Evolutionary conservation across 495 filamentous ascomycete genomes (phyloP).

Genomic region (Hypoxylon fuscum): DNA sequence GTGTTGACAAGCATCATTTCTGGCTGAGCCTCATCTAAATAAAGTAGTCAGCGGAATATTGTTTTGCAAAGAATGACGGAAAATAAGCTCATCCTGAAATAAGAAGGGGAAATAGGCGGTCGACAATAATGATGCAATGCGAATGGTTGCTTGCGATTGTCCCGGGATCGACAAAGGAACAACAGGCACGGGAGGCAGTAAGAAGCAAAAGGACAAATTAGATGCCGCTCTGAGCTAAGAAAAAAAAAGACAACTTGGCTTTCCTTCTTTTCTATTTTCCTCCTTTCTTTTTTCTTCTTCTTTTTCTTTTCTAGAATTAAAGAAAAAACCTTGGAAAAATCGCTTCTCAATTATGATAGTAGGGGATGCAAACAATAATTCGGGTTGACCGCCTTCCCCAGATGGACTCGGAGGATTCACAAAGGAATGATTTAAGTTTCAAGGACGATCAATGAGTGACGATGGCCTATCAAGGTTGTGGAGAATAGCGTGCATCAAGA

Average conservation of each 20-base stretch:
- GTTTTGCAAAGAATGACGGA: constrained; percentile 33
- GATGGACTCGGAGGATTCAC: constrained; percentile 33
- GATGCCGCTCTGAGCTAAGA: too few species aligned
- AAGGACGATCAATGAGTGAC: constrained; percentile 29
- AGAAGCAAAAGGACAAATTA: constrained; percentile 9
- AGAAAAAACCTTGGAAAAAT: too few species aligned
- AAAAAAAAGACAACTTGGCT: too few species aligned
- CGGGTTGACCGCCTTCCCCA: constrained; percentile 37
- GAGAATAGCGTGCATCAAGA: constrained; percentile 14
- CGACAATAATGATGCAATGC: constrained; percentile 36
- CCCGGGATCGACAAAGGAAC: constrained; percentile 23
- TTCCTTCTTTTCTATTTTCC: too few species aligned
- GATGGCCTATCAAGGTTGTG: constrained; percentile 22
- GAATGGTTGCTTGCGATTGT: constrained; percentile 32
- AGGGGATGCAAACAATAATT: constrained; percentile 25
- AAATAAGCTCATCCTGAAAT: constrained; percentile 27
- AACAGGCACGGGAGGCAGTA: background rate
- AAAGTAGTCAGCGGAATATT: constrained; percentile 10
- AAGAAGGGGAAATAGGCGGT: constrained; percentile 15
- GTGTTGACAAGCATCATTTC: constrained; percentile 19
- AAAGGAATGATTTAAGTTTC: constrained; percentile 30
- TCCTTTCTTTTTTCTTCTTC: constrained; percentile 9
- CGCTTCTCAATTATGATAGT: background rate
- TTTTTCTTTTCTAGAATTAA: constrained; percentile 2
- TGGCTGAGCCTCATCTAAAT: constrained; percentile 8